Base-by-base conservation (phyloP, 1,139 yeast genomes). In the Nakaseomyces glabratus region DNA sequence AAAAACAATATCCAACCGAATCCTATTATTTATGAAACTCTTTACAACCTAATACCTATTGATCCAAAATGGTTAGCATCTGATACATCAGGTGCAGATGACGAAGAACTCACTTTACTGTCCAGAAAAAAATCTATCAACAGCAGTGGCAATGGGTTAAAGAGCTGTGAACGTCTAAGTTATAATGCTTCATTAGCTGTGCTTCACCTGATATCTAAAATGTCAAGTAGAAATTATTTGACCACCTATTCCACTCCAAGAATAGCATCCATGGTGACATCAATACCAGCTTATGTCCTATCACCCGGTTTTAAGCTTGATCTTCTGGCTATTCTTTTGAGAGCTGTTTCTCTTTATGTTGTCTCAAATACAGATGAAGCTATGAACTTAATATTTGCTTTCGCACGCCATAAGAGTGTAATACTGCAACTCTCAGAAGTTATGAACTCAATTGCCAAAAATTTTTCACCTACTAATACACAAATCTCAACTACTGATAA, bases 31-130 rank as follows among this genome's bases (percentile, higher is more conserved):
- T 68, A 70, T 30, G 82, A 78, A 48, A 61, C 71, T 25, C 49
- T 79, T 5, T 77, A 76, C 54, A 80, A 81, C 47, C 49, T 77
- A 34, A 58, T 79, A 9, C 73, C 81, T 0, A 58, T 71, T 12
- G 63, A 69, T 2, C 41, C 33, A 31, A 45, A 36, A 52, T 48
- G 28, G 40, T 26, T 33, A 17, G 26, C 17, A 10, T 26, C 26
- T 11, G 16, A 21, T 18, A n/a, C 25, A 58, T 61, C 59, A 31
- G 46, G 44, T 16, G 48, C 46, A 45, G 55, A 19, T 35, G 61
- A 58, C 30, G 47, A 45, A 16, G 51, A 48, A 45, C 55, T 42
- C 21, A 39, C 40, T 3, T 44, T 38, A 31, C 35, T 20, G 17
- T 49, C 44, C 50, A 55, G 49, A 57, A 60, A 44, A 44, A 61